Evolutionary conservation across 352 stramenopile genomes (phyloP), one percentile per base, ranked within the genome.

Genomic region (Phytophthora agathidicida): DNA sequence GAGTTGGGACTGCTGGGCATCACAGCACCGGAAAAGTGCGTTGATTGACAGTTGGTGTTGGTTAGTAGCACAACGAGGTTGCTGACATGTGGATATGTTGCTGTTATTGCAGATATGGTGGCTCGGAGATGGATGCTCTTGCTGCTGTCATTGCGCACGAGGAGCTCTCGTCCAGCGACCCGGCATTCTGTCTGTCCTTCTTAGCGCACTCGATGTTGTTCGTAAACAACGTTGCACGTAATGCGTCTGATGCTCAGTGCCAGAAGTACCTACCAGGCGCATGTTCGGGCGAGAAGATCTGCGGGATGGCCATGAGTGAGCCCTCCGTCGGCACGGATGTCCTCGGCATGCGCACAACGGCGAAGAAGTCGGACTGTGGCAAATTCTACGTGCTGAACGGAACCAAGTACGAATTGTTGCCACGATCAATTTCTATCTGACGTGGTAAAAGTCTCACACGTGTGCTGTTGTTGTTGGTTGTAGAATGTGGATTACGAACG

Each of bases 401-500:
- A 49, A 86, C 83, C 47, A 94, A 94, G 83, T 92, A 75, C 26
- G 80, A 78, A 28, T 38, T 8, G 13, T 43, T 23, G 16, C 13
- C 31, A 14, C 48, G 19, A 35, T 45, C 36, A 3, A 26, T 43
- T 23, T 37, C 28, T 1, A 36, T 7, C 16, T 27, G 7, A 27
- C 37, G 22, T 17, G 5, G n/a, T 7, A 49, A n/a, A 11, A 35
- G 26, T 50, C 20, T 61, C 3, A 61, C 16, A 24, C 23, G 20
- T 33, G 10, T 20, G n/a, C 31, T 31, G 32, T 7, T 56, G 19
- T 7, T 39, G 14, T 47, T 35, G 33, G 33, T 14, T 41, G 8
- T 32, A 92, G 83, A 60, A 99, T 99, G 97, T 99, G 97, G 97
- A 99, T 99, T 75, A 99, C 98, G 6, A 99, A 99, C 71, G 98